These are phyloP conservation scores for Ophiostoma sp. DNA, from an alignment of 2,329 filamentous ascomycete species.

Conservation along the genomic window DNA sequence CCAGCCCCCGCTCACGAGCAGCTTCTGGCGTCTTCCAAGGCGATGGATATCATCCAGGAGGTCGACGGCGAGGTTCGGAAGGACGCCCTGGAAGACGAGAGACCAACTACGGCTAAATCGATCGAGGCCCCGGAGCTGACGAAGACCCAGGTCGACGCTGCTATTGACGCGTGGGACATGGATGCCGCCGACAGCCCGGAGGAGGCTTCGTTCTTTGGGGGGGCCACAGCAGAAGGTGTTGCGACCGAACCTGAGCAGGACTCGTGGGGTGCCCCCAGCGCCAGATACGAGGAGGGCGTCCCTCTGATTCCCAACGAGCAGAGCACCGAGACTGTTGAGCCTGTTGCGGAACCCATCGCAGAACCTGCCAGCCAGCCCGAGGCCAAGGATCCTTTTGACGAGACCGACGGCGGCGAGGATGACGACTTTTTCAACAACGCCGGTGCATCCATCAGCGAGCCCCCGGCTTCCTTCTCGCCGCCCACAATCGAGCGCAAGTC, in stretches of 20 bases:
- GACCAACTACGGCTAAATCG: background rate
- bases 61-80: constrained; percentile 46
- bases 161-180: constrained; percentile 17
- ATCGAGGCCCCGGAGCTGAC: background rate
- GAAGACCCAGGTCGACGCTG: background rate
- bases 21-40: constrained; percentile 46
- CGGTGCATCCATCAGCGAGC: constrained; percentile 29
- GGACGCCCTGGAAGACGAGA: constrained; percentile 37
- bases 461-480: constrained; percentile 9
- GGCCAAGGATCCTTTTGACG: constrained; percentile 36
- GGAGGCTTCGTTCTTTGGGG: constrained; percentile 20
- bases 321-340: background rate
- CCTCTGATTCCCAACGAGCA: constrained; percentile 48
- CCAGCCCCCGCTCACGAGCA: constrained; percentile 26
- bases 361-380: constrained; percentile 14
- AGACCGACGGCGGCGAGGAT: constrained; percentile 49
- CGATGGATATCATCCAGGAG: constrained; percentile 49
- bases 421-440: constrained; percentile 60
- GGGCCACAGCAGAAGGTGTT: constrained; percentile 37
- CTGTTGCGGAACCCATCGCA: background rate
- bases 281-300: constrained; percentile 64
- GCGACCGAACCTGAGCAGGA: constrained; percentile 39
- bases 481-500: constrained; percentile 23
- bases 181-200: constrained; percentile 8
- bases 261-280: constrained; percentile 45